Evolutionary conservation across 2,329 filamentous ascomycete species (phyloP), one percentile per base, ranked within the genome.

Genomic region (Aureobasidium leucospermi): DNA sequence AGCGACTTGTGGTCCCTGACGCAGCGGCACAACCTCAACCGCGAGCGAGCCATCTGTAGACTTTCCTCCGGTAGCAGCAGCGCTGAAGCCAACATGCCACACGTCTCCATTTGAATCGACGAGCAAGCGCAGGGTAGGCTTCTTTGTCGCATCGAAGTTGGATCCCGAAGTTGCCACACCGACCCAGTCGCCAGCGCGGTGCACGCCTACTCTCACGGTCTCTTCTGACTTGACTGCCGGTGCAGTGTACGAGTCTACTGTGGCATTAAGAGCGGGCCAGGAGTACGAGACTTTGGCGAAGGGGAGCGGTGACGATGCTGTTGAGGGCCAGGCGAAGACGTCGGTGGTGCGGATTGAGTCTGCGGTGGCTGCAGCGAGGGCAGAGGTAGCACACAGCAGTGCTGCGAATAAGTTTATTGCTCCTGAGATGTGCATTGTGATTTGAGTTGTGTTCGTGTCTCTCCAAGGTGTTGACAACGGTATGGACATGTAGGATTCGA

Each of bases 101-200:
- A 75, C 67, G 57, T 73, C 69, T 49, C 76, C 76, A 58, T 74
- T 68, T 42, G 71, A 70, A 56, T 76, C 74, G 10, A 78, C 69
- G 59, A 77, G 74, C 39, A 79, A 67, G 29, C 72, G 66, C 53
- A 79, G 68, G 64, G 70, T 76, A 68, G 76, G 76, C 63, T 73
- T 70, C 65, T 74, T 75, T 47, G 70, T 66, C 2, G 72, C 65
- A 28, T 68, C 69, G 61, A 79, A 75, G 62, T 73, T 76, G 10
- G 71, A 71, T 10, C 74, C 74, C 6, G 75, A 71, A 6, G 76
- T 77, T 16, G 76, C 71, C n/a, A 79, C 71, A 60, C 76, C 76
- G 43, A 72, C 71, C 75, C 75, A 79, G 64, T 57, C 29, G 11
- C 42, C 69, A 1, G 68, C 63, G 58, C 76, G 73, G 57, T 71